phyloP scores from a whole-genome alignment of 1,284 basidiomycete species.

The Rhodotorula sp. region DNA sequence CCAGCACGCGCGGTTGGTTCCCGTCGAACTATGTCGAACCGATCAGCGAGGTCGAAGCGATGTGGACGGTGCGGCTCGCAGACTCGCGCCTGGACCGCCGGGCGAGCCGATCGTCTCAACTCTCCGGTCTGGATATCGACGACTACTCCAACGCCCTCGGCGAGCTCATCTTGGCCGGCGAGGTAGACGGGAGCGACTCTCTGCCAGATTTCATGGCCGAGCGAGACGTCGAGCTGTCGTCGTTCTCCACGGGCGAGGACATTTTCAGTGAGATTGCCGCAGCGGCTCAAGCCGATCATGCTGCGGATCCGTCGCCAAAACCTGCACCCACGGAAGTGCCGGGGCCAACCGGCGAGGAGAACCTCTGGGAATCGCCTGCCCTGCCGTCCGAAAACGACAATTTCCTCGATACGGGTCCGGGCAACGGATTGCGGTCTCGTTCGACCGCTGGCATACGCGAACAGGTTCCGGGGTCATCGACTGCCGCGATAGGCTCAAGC shows the following conservation, averaged over 20 bases:
- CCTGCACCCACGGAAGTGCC: too few species aligned
- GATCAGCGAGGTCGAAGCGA: conserved; percentile 35
- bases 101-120: neutral
- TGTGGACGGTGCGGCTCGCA: neutral
- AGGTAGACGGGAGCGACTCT: neutral
- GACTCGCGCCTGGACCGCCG: conserved; percentile 2
- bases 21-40: conserved; percentile 86
- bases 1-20: conserved; percentile 89
- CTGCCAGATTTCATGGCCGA: conserved; percentile 24
- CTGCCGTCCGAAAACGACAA: conserved; percentile 63
- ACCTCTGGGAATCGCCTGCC: conserved; percentile 45
- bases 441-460: neutral
- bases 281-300: conserved; percentile 25
- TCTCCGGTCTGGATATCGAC: neutral
- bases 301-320: neutral
- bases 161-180: neutral
- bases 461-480: too few species aligned
- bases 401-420: conserved; percentile 88
- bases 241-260: conserved; percentile 42
- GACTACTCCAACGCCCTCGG: neutral
- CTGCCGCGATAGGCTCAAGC: too few species aligned
- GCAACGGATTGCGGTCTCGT: conserved; percentile 66
- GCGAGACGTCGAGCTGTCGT: conserved; percentile 19
- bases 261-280: conserved; percentile 45
- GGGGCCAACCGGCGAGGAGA: conserved; percentile 26